Evolutionary conservation across 2,329 filamentous ascomycete species (phyloP).

Genomic region (Clonostachys rhizophaga): DNA sequence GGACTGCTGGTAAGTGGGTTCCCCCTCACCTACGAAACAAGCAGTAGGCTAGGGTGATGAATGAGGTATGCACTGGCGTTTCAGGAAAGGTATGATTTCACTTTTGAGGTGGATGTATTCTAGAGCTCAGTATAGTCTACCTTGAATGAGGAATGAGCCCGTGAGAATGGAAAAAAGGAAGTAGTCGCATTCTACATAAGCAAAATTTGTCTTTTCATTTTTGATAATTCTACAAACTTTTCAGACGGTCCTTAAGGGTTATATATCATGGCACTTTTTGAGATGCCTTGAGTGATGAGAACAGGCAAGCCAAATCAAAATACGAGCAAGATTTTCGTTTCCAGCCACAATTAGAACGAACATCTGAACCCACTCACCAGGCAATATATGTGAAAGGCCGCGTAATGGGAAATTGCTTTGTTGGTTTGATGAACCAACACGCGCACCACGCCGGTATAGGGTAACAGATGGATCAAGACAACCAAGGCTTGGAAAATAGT

Average conservation of each 20-base stretch:
- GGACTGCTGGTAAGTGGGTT: constrained; percentile 55
- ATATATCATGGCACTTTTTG: not conserved
- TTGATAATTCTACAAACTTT: not conserved
- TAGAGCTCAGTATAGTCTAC: constrained; percentile 26
- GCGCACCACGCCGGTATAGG: too few species aligned
- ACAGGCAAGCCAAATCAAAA: not conserved
- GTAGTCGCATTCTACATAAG: too few species aligned
- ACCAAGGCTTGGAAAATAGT: too few species aligned
- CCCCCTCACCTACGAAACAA: constrained; percentile 36
- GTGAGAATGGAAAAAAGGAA: constrained; percentile 19
- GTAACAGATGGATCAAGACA: too few species aligned
- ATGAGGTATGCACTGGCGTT: constrained; percentile 28
- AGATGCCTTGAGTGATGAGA: not conserved
- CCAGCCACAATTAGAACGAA: too few species aligned
- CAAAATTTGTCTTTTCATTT: constrained; percentile 1
- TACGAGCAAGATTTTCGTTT: too few species aligned
- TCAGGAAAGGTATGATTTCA: constrained; percentile 22
- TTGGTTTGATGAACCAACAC: too few species aligned
- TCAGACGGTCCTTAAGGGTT: not conserved
- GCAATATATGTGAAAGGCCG: too few species aligned
- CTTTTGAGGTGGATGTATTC: constrained; percentile 26
- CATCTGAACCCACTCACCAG: too few species aligned
- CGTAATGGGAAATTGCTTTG: too few species aligned
- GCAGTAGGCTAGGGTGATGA: constrained; percentile 5
- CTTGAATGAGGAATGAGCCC: constrained; percentile 19